Evolutionary conservation across 2,329 filamentous ascomycete genomes (phyloP).

Genomic region (Colletotrichum limetticola): DNA sequence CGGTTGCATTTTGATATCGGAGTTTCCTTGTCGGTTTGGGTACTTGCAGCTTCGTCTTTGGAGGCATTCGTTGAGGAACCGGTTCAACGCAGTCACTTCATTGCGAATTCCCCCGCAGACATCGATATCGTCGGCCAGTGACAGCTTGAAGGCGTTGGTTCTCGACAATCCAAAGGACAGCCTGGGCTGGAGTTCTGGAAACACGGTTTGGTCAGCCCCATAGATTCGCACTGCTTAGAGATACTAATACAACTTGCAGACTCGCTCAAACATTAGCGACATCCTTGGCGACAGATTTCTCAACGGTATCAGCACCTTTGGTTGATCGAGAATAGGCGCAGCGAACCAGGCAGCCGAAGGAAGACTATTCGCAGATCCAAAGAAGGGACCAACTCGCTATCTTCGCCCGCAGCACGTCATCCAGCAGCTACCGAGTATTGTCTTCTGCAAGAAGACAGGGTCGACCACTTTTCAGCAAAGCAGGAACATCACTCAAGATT

Average conservation of each 20-base stretch:
- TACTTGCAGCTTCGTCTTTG: constrained; percentile 30
- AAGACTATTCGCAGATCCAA: not conserved
- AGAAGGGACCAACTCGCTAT: not conserved
- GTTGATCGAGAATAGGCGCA: not conserved
- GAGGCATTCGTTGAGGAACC: not conserved
- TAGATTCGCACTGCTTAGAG: not conserved
- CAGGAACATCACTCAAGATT: not conserved
- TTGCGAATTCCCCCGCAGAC: not conserved
- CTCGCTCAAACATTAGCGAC: not conserved
- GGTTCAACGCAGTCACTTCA: constrained; percentile 1
- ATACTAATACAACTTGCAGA: not conserved
- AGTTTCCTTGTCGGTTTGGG: constrained; percentile 29
- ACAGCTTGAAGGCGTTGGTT: not conserved
- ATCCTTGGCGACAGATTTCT: too few relatives aligned
- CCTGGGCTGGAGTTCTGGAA: not conserved
- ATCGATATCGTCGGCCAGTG: not conserved
- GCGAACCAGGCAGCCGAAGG: not conserved
- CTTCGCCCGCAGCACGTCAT: not conserved
- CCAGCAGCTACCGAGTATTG: not conserved
- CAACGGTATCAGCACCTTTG: not conserved
- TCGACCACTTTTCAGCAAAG: not conserved
- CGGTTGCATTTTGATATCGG: constrained; percentile 30
- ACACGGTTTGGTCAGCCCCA: not conserved
- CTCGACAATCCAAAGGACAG: not conserved
- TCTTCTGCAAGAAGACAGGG: not conserved